Evolutionary conservation across 2,329 filamentous ascomycete genomes (phyloP).

Genomic region (Drechslerella coelobrocha): DNA sequence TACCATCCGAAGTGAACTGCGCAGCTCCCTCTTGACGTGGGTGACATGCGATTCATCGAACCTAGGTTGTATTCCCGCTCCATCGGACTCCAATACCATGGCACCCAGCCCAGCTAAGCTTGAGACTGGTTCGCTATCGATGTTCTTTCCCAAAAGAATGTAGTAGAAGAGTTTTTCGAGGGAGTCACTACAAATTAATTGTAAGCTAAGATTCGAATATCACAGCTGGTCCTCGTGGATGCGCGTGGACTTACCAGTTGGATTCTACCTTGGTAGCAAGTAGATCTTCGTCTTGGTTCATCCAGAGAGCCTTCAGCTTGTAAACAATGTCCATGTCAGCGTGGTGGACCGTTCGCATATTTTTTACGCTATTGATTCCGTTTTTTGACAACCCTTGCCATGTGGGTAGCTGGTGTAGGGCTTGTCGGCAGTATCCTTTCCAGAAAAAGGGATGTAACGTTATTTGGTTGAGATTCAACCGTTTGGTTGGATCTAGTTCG

Average conservation of each 20-base stretch:
- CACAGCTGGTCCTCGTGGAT: neutral
- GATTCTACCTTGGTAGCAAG: conserved; percentile 13
- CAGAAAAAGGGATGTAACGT: conserved; percentile 82
- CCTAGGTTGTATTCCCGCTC: neutral
- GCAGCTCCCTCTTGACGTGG: neutral
- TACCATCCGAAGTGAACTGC: neutral
- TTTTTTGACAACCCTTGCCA: neutral
- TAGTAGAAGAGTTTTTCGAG: conserved; percentile 27
- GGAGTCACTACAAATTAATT: conserved; percentile 6
- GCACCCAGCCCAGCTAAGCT: neutral
- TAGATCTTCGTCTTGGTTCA: conserved; percentile 16
- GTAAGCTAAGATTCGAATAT: neutral
- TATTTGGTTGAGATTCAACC: conserved; percentile 80
- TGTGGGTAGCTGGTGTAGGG: neutral
- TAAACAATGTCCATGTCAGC: conserved; percentile 34
- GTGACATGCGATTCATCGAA: neutral
- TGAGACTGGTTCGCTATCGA: neutral
- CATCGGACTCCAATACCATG: conserved; percentile 5
- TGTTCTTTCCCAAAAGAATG: conserved; percentile 12
- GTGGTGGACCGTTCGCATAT: neutral
- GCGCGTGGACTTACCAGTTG: conserved; percentile 20
- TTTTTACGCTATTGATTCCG: neutral
- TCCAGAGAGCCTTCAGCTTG: conserved; percentile 34
- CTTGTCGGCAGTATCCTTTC: neutral
- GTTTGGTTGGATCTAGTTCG: conserved; percentile 75